Percentiles rank a stretch among this genome's conserved stretches.
Evolutionary conservation across 768 basidiomycete species (phyloP).

Genomic region (Chlorophyllum brunneum): DNA sequence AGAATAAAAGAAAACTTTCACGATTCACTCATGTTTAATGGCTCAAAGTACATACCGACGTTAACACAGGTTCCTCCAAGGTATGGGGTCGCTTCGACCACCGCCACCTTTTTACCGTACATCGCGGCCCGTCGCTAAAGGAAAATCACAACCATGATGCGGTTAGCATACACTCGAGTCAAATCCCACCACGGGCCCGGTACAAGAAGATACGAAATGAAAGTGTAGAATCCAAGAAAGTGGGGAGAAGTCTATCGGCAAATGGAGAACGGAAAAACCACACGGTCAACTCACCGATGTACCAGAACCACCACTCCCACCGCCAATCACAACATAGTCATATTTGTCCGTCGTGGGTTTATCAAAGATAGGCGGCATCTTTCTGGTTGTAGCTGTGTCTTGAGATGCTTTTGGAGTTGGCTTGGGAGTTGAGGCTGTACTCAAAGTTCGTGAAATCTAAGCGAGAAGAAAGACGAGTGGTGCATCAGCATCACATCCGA

Average conservation of each 20-base stretch:
- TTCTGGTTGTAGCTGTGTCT: slow-evolving; percentile 26
- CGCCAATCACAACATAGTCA: slow-evolving; percentile 87
- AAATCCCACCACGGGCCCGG: too few species aligned
- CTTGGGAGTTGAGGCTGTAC: slow-evolving; percentile 1
- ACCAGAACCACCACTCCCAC: slow-evolving; percentile 91
- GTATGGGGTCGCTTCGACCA: slow-evolving; percentile 71
- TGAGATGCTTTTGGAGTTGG: neutral
- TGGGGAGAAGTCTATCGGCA: neutral
- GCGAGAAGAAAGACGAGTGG: neutral
- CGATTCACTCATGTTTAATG: neutral
- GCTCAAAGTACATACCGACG: slow-evolving; percentile 61
- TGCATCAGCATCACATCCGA: neutral
- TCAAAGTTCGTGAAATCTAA: slow-evolving; percentile 16
- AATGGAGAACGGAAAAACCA: neutral
- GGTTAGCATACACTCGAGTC: neutral
- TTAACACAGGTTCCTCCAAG: slow-evolving; percentile 98
- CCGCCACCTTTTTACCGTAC: slow-evolving; percentile 91
- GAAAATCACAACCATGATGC: neutral
- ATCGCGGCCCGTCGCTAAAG: slow-evolving; percentile 83
- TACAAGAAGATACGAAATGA: neutral
- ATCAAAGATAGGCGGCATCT: slow-evolving; percentile 68
- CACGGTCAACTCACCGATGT: slow-evolving; percentile 57
- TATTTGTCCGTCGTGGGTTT: slow-evolving; percentile 64
- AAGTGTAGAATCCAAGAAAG: neutral
- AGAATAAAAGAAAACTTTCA: slow-evolving; percentile 1